A percentile compares a stretch with the other conserved stretches of the same genome.
Conservation (phyloP, 257 asterid genomes). For the Scutellaria barbata region DNA sequence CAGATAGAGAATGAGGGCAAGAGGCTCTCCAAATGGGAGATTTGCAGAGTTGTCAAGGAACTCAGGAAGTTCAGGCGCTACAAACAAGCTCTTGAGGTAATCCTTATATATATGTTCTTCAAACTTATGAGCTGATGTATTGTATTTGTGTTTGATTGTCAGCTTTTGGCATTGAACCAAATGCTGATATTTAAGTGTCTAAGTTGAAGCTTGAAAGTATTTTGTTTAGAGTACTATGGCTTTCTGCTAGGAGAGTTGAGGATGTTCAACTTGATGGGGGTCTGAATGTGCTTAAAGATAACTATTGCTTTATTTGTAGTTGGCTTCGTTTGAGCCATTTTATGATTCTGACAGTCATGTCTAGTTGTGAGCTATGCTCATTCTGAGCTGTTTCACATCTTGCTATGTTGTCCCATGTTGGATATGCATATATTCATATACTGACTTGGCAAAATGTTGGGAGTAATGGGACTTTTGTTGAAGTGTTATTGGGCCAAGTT, state of each 20-base stretch:
- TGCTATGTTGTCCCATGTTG: background rate
- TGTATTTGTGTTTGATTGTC: background rate
- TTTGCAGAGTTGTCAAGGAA: constrained; percentile 75
- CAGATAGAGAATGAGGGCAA: constrained; percentile 74
- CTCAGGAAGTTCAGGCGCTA: constrained; percentile 80
- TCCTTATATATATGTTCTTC: background rate
- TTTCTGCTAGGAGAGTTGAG: constrained; percentile 17
- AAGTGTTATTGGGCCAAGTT: background rate
- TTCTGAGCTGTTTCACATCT: background rate
- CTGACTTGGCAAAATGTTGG: background rate
- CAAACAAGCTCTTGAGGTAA: constrained; percentile 83
- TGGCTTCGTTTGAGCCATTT: background rate
- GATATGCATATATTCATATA: background rate
- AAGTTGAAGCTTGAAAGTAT: background rate
- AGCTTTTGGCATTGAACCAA: background rate
- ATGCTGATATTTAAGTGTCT: constrained; percentile 3
- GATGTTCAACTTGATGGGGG: constrained; percentile 6
- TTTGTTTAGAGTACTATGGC: background rate
- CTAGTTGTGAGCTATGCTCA: background rate
- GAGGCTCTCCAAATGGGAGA: constrained; percentile 71
- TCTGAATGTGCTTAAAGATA: constrained; percentile 12
- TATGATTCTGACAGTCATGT: constrained; percentile 8
- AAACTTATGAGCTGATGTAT: constrained; percentile 1
- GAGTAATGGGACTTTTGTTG: background rate
- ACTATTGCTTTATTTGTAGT: background rate